Base-by-base conservation (phyloP, 2,329 filamentous ascomycete genomes). In the Magnaporthales sp. region DNA sequence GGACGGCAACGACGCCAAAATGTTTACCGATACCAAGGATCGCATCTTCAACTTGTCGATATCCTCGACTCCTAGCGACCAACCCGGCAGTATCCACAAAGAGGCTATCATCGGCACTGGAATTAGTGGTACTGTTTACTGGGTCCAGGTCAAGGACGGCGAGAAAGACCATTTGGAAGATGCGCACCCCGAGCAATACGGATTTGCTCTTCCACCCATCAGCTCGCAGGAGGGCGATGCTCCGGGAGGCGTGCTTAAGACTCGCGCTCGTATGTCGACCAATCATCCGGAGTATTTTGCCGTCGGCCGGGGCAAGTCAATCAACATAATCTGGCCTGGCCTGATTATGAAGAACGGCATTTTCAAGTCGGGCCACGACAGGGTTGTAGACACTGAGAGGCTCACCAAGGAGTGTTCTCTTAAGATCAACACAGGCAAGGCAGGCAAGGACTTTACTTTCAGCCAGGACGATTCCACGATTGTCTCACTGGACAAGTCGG, bases 381-480 rank as follows among this genome's bases (percentile, higher is more conserved):
- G 86, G 60, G 81, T 88, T 66, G 92, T 97, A 68, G 91, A 97
- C 75, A 95, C 91, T 0, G 93, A 97, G 75, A 91, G 88, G 74
- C 92, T 96, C 70, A 86, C 95, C 70, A 89, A 89, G 74, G 90
- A 97, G 75, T 93, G 91, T 74, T 91, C 91, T 63, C 82, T 98
- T 70, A 96, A 93, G 79, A 97, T 99, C 78, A 92, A 94, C 72
- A 98, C 93, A 69, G 95, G 94, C 72, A 99, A 99, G 81, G 94
- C 95, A 70, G 95, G 93, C 70, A 99, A 99, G 78, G 95, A 99
- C 77, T 99, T 99, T 76, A 91, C 89, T 62, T 99, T 99, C 79
- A 97, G 94, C 77, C 93, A 96, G 76, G 95, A 99, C 76, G 95
- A 99, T 77, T 91, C 90, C 1, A 89, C 94, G 56, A 92, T 99